Percentiles rank a stretch among this genome's conserved stretches.
Evolutionary conservation across 371 early-diverging fungal species (phyloP).

Genomic region (Apophysomyces elegans): DNA sequence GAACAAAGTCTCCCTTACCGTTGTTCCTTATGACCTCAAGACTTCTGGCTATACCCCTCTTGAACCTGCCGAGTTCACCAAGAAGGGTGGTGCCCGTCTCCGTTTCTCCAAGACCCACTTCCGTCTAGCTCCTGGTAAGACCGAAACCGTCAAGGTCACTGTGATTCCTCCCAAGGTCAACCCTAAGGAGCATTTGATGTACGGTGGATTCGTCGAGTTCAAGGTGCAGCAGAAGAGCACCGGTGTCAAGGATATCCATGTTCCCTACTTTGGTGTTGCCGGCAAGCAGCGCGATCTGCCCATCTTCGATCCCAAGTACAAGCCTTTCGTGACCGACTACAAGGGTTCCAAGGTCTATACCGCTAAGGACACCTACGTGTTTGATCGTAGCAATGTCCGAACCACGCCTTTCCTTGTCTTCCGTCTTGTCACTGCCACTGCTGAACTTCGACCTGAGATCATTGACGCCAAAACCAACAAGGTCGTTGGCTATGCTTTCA

Average conservation of each 20-base stretch:
- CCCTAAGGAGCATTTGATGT: slow-evolving; percentile 30
- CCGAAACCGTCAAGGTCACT: slow-evolving; percentile 36
- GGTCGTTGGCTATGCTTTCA: slow-evolving; percentile 24
- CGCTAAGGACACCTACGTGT: slow-evolving; percentile 16
- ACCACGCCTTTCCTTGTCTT: slow-evolving; percentile 21
- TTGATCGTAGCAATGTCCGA: slow-evolving; percentile 15
- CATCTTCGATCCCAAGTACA: slow-evolving; percentile 17
- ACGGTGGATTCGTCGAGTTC: slow-evolving; percentile 39
- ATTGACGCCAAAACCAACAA: slow-evolving; percentile 17
- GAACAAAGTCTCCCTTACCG: slow-evolving; percentile 41
- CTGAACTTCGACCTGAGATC: slow-evolving; percentile 21
- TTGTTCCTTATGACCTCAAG: slow-evolving; percentile 36
- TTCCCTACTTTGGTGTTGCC: slow-evolving; percentile 61
- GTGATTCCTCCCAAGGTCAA: slow-evolving; percentile 44
- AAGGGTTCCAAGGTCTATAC: slow-evolving; percentile 7
- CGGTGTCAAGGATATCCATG: slow-evolving; percentile 16
- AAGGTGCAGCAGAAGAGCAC: slow-evolving; percentile 9
- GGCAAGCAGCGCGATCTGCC: slow-evolving; percentile 46
- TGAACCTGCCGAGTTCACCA: slow-evolving; percentile 18
- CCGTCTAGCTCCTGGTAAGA: slow-evolving; percentile 39
- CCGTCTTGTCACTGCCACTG: slow-evolving; percentile 22
- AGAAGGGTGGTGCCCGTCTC: slow-evolving; percentile 29
- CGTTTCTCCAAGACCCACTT: slow-evolving; percentile 31
- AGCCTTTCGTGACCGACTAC: slow-evolving; percentile 12
- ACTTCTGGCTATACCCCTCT: slow-evolving; percentile 16